These are phyloP conservation scores for Buxus sempervirens DNA, from an alignment of 164 flowering plant genomes.

Conservation along the genomic window DNA sequence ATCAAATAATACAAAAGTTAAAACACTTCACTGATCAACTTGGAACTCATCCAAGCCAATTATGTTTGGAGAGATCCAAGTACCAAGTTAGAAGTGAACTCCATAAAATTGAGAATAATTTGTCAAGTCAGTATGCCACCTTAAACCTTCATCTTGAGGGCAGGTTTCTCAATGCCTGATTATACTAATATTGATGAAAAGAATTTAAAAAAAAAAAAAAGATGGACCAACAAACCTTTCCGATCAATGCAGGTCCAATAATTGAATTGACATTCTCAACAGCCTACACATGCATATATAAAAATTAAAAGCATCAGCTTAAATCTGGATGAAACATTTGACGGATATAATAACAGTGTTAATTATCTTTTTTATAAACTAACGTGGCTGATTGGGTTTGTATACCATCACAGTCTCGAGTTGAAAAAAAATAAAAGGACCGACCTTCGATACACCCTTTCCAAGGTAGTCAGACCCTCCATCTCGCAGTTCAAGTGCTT, in stretches of 20 bases:
- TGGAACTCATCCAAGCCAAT: background rate
- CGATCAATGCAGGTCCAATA: constrained; percentile 83
- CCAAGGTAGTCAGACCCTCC: constrained; percentile 92
- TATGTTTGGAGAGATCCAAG: background rate
- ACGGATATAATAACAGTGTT: too few species aligned
- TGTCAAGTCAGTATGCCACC: background rate
- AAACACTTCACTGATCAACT: background rate
- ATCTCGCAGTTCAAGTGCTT: constrained; percentile 86
- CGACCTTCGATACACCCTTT: constrained; percentile 86
- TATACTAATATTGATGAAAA: background rate
- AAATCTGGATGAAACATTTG: too few species aligned
- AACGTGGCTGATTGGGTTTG: too few species aligned
- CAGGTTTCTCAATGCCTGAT: background rate
- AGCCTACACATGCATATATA: constrained; percentile 40
- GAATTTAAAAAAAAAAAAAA: background rate
- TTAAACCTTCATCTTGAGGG: background rate
- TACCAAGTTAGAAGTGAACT: background rate
- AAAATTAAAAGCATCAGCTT: background rate
- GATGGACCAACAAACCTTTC: constrained; percentile 56
- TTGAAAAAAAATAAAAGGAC: background rate
- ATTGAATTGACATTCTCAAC: constrained; percentile 72
- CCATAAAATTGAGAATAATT: background rate
- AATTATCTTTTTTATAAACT: too few species aligned
- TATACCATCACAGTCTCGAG: background rate
- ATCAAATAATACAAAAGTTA: too few species aligned